phyloP scores from a whole-genome alignment of 495 filamentous ascomycete genomes.

The Neurospora africana region DNA sequence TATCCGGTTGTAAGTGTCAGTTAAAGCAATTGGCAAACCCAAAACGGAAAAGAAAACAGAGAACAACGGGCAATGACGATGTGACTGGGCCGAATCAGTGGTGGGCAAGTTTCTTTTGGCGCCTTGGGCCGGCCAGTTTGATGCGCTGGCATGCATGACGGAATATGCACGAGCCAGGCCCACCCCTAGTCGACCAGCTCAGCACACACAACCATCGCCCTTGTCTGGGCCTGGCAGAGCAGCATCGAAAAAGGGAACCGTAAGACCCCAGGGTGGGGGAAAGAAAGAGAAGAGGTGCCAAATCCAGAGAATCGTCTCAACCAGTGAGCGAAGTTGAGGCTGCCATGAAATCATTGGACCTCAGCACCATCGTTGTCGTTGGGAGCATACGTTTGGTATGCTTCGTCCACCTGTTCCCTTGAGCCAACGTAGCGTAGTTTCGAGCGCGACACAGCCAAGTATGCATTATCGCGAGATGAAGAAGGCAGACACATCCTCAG shows the following conservation, averaged over 20 bases:
- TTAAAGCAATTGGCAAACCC: not conserved
- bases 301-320: not conserved
- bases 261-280: not conserved
- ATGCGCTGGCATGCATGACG: slow-evolving; percentile 51
- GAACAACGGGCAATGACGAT: slow-evolving; percentile 15
- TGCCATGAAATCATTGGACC: slow-evolving; percentile 6
- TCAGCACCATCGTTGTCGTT: not conserved
- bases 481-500: not conserved
- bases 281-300: slow-evolving; percentile 1
- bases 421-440: not conserved
- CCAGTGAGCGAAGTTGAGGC: slow-evolving; percentile 4
- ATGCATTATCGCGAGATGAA: not conserved
- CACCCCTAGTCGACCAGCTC: slow-evolving; percentile 33
- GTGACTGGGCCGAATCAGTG: slow-evolving; percentile 23
- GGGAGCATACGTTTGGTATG: not conserved
- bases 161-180: slow-evolving; percentile 44
- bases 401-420: not conserved
- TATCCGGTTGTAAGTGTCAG: not conserved
- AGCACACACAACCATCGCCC: slow-evolving; percentile 17
- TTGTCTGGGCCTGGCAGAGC: slow-evolving; percentile 10
- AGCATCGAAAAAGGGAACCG: slow-evolving; percentile 8
- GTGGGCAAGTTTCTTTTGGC: slow-evolving; percentile 32
- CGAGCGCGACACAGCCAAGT: not conserved
- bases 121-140: slow-evolving; percentile 38
- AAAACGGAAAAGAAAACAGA: not conserved